Conservation (phyloP, 2,329 filamentous ascomycete genomes). For the Rachicladosporium sp. region DNA sequence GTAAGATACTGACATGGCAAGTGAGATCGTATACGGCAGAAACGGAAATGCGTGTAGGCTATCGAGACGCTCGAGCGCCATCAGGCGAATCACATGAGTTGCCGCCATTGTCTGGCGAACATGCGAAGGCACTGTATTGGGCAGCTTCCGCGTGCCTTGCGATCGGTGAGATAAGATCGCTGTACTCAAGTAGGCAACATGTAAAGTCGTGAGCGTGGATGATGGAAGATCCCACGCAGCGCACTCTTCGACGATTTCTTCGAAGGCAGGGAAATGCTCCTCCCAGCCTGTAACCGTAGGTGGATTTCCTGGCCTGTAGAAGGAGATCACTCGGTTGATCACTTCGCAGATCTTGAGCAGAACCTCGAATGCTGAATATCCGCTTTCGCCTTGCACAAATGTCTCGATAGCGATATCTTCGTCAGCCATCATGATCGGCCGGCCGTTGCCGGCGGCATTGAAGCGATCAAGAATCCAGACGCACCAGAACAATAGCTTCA, state of each 20-base stretch:
- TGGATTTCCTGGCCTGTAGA: slow-evolving; percentile 33
- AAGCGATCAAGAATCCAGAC: slow-evolving; percentile 38
- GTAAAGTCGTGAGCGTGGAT: slow-evolving; percentile 34
- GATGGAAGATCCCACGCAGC: slow-evolving; percentile 25
- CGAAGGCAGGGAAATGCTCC: slow-evolving; percentile 33
- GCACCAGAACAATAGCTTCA: slow-evolving; percentile 38
- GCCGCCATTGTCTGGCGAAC: slow-evolving; percentile 43
- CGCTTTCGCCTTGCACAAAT: slow-evolving; percentile 30
- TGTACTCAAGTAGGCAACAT: slow-evolving; percentile 45
- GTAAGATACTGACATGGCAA: slow-evolving; percentile 45
- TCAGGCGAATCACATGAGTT: slow-evolving; percentile 38
- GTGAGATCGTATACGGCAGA: slow-evolving; percentile 42
- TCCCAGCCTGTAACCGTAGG: slow-evolving; percentile 35
- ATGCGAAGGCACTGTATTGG: slow-evolving; percentile 34
- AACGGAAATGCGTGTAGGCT: slow-evolving; percentile 41
- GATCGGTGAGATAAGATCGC: slow-evolving; percentile 45
- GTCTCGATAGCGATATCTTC: slow-evolving; percentile 33
- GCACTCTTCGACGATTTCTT: slow-evolving; percentile 30
- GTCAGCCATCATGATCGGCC: slow-evolving; percentile 37
- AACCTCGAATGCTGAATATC: slow-evolving; percentile 35
- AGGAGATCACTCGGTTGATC: slow-evolving; percentile 35
- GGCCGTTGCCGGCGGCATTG: slow-evolving; percentile 35
- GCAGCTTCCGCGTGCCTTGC: slow-evolving; percentile 25
- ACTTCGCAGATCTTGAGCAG: slow-evolving; percentile 34
- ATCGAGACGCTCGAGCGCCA: slow-evolving; percentile 34